Base-by-base conservation (phyloP, 2,329 filamentous ascomycete species). In the Aspergillus sp. region DNA sequence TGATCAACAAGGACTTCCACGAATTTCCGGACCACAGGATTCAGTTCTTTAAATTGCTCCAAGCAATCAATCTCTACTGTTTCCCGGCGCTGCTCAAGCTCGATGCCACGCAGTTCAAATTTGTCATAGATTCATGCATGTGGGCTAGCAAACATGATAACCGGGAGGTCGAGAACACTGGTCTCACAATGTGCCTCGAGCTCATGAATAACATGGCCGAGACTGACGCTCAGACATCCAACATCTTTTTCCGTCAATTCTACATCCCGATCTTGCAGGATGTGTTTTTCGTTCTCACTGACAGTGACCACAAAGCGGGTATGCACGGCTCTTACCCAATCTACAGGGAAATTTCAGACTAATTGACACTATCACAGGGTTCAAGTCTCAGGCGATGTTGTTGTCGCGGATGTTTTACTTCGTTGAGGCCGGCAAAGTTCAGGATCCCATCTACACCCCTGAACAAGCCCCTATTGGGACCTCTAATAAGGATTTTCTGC, bases 101-200 rank as follows among this genome's bases (percentile, higher is more conserved):
- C 38, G 94, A 99, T 75, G 94, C 92, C 72, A 89, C 92, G 62
- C 95, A 97, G 75, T 99, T 99, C 87, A 99, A 99, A 81, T 96
- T 98, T 74, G 93, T 99, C 71, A 98, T 99, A 68, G 95, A 99
- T 78, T 96, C 94, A 41, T 99, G 96, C 84, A 93, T 98, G 85
- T 99, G 95, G 96, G 95, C 96, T n/a, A 97, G 94, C 83, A 99
- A 99, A 83, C 95, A 99, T 79, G 95, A 99, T 81, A 99, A 99
- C 80, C 91, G 95, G 63, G 93, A 97, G 74, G 95, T 99, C 31
- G 95, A 99, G 79, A 92, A 91, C 68, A 96, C 95, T 45, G 95
- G 95, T 63, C 87, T 99, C 64, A 95, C 93, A 79, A 99, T 99
- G 95, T 98, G 94, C 77, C 87, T 97, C 68, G 95, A 99, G 80